Evolutionary conservation across 2,329 filamentous ascomycete species (phyloP).

Genomic region (Alternaria alternata): DNA sequence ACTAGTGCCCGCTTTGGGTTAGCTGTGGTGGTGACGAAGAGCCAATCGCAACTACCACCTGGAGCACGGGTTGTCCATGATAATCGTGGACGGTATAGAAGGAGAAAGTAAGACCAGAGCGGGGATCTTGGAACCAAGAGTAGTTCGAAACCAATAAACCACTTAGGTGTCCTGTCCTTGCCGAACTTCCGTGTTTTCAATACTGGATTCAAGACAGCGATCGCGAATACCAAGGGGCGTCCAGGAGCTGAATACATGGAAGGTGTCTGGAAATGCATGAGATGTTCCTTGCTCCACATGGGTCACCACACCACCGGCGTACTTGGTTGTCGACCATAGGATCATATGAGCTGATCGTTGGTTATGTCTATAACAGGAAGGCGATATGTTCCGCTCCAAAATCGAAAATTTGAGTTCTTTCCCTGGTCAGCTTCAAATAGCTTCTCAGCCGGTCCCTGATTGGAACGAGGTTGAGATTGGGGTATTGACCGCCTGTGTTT

Average conservation of each 20-base stretch:
- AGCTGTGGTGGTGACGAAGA: conserved; percentile 6
- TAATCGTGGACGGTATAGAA: conserved; percentile 14
- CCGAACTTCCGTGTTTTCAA: conserved; percentile 27
- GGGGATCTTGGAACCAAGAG: conserved; percentile 14
- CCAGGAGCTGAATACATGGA: not conserved
- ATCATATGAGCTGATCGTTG: not conserved
- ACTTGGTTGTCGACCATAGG: not conserved
- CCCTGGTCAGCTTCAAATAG: not conserved
- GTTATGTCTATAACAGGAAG: not conserved
- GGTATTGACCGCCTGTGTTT: not conserved
- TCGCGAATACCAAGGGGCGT: not conserved
- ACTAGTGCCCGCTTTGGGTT: conserved; percentile 26
- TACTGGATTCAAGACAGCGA: not conserved
- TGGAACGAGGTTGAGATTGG: not conserved
- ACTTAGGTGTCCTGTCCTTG: not conserved
- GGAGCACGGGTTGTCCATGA: conserved; percentile 21
- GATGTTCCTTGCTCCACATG: not conserved
- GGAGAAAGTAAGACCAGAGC: not conserved
- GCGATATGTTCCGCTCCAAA: not conserved
- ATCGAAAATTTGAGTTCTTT: not conserved
- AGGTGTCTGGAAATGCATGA: not conserved
- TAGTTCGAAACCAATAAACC: conserved; percentile 3
- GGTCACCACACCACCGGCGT: not conserved
- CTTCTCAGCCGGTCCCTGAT: not conserved
- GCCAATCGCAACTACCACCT: not conserved